phyloP scores from a whole-genome alignment of 805 yeast genomes.

The Nakazawaea siamensis region DNA sequence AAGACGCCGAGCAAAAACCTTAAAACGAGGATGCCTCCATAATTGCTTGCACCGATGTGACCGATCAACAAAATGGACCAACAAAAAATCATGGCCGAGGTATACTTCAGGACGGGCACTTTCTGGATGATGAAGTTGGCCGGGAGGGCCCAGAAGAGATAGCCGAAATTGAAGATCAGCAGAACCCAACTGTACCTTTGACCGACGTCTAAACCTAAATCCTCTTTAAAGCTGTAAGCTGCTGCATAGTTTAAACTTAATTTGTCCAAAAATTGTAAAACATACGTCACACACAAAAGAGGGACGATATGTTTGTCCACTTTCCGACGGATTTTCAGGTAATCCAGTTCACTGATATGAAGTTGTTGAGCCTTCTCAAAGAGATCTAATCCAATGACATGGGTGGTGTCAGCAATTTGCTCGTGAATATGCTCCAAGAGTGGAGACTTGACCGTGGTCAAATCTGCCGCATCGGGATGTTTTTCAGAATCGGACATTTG shows the following conservation, averaged over 20 bases:
- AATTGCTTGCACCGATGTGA: constrained; percentile 36
- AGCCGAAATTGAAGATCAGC: constrained; percentile 56
- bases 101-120: constrained; percentile 27
- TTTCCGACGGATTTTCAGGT: constrained; percentile 35
- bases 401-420: constrained; percentile 7
- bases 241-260: constrained; percentile 42
- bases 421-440: constrained; percentile 3
- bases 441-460: constrained; percentile 2
- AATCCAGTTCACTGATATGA: constrained; percentile 33
- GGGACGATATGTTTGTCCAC: constrained; percentile 45
- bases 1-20: constrained; percentile 42
- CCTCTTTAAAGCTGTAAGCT: constrained; percentile 40
- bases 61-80: constrained; percentile 44
- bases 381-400: constrained; percentile 20
- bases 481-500: too few relatives aligned
- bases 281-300: constrained; percentile 37
- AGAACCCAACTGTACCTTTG: constrained; percentile 45
- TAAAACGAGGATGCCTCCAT: constrained; percentile 36
- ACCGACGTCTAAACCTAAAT: constrained; percentile 33
- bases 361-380: constrained; percentile 33
- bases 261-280: constrained; percentile 56
- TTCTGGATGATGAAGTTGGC: constrained; percentile 27
- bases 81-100: constrained; percentile 25
- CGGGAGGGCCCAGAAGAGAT: constrained; percentile 49
- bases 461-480: too few relatives aligned